Base-by-base conservation (phyloP, 2,329 filamentous ascomycete genomes). In the Fusarium beomiforme region DNA sequence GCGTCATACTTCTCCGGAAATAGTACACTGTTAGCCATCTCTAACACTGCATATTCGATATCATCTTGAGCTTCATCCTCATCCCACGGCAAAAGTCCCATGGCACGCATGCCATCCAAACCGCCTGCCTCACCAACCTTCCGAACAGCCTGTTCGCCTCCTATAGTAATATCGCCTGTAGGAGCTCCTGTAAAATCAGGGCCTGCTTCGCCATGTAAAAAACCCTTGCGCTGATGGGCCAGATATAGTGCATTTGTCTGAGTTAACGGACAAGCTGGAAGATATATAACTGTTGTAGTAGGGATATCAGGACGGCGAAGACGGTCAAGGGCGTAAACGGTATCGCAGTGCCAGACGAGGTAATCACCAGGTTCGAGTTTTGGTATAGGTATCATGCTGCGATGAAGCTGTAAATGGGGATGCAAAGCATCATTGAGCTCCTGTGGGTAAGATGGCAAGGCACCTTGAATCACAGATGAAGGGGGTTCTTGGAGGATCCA, bases 291-390 rank as follows among this genome's bases (percentile, higher is more conserved):
- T 9, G 78, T 77, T 3, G 77, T 77, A 13, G 71, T 58, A 24
- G 69, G 65, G 26, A 72, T 70, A 29, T 74, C 70, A 13, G 73
- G 73, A 23, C 65, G 70, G 23, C 70, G 65, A 26, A 70, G 67
- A 33, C 61, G 88, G 78, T 94, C 92, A 4, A 94, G 92, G 1
- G 91, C 87, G 78, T 95, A 92, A 50, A 93, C 88, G 34, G 81
- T 83, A 78, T 92, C 90, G 73, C 90, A 92, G 77, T 93, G 91
- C 91, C 91, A 94, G 36, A 89, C 87, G 4, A 94, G 90, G 74
- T 91, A 94, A 79, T 94, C 92, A 14, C 92, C 92, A 0, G 92
- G 91, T 26, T 85, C 80, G n/a, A 94, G 89, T 7, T 81, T 81
- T 0, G 92, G 92, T n/a, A 93, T 84, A 62, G 89, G 87, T 3